Base-by-base conservation (phyloP, 805 yeast genomes). In the Saccharomyces eubayanus region DNA sequence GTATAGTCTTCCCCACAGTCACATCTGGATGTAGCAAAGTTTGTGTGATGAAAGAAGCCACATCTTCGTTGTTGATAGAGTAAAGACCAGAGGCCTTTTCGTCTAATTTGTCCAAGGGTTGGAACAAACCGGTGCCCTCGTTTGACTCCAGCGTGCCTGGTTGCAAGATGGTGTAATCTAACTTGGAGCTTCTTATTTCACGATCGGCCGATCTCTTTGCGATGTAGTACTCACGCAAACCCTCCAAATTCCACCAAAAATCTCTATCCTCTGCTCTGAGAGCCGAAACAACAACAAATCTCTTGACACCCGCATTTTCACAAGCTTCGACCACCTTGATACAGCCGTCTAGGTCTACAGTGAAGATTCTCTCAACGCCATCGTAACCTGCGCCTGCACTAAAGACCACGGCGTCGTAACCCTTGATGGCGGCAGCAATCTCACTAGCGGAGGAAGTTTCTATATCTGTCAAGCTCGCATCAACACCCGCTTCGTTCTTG, bases 331-430 rank as follows among this genome's bases (percentile, higher is more conserved):
- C 72, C 1, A 77, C 73, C 62, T 80, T 79, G 31, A 80, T 79
- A 8, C 83, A 82, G 3, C 83, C 84, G 61, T 83, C 87, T 55
- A 82, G 69, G 60, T 83, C 88, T n/a, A 83, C 78, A 24, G 75
- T 70, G 51, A 81, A 70, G 1, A 78, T 73, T 43, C 70, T 59
- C 21, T 69, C 75, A 6, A 76, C 59, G 12, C 79, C 78, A 47
- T 76, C 77, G 1, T 86, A 87, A 20, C 80, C 83, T 2, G 85
- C 80, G 8, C 87, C 87, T 0, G 85, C 87, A 43, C 78, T 69
- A 70, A 82, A 80, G 0, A 83, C 80, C 4, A 83, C 80, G 9
- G 82, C 81, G 58, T 80, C 81, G 40, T 72, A 74, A 2, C 81
- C 84, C 45, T 68, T 64, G 36, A 83, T 61, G 0, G 67, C 69